Percentiles rank a stretch among this genome's conserved stretches.
phyloP scores from a whole-genome alignment of 2,329 filamentous ascomycete genomes.

The Curvularia lunata region DNA sequence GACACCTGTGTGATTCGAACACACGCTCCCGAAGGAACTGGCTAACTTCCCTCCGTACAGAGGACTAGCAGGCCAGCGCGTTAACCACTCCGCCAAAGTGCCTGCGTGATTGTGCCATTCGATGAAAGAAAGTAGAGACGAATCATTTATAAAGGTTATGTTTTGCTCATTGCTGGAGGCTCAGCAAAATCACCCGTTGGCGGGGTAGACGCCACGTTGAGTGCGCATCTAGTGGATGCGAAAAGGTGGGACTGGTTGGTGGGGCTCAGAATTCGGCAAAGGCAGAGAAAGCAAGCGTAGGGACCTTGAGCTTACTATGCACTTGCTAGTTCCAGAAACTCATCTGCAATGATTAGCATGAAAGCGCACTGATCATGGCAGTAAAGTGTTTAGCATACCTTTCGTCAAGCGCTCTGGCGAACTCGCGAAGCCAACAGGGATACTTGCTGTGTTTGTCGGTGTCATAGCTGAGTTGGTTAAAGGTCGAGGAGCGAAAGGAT shows the following conservation, averaged over 20 bases:
- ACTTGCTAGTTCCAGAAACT: neutral
- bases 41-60: conserved; percentile 22
- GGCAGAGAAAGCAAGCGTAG: neutral
- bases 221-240: neutral
- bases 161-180: too few relatives aligned
- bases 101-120: conserved; percentile 5
- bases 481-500: neutral
- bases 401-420: neutral
- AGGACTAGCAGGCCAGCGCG: conserved; percentile 36
- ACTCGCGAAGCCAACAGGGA: neutral
- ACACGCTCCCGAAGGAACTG: conserved; percentile 42
- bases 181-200: too few relatives aligned
- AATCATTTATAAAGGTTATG: too few relatives aligned
- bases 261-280: neutral
- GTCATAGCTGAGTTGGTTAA: neutral
- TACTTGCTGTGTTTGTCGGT: neutral
- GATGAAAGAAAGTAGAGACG: neutral
- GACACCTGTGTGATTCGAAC: conserved; percentile 42
- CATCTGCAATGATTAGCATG: neutral
- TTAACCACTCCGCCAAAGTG: conserved; percentile 32
- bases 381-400: neutral
- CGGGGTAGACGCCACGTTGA: neutral
- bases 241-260: neutral
- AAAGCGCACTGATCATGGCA: neutral
- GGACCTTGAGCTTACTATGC: neutral